Evolutionary conservation across 2,329 filamentous ascomycete genomes (phyloP), one percentile per base, ranked within the genome.

Genomic region (Penicillium sp.): DNA sequence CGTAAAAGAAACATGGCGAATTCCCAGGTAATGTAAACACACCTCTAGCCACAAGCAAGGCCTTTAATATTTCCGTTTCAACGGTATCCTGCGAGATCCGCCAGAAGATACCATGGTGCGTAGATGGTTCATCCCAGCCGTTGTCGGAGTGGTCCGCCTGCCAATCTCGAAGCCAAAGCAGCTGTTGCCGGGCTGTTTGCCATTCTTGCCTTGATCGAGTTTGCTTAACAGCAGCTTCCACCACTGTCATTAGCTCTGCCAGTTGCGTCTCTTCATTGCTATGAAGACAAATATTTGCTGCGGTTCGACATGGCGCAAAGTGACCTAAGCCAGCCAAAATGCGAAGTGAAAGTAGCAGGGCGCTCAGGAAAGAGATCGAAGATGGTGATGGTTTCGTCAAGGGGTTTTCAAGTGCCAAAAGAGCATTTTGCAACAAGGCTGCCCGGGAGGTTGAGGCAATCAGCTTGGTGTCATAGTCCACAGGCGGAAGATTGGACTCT

Each of bases 111-210:
- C 68, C 68, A 43, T 61, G 60, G 17, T 68, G 70, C 22, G 57
- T 51, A 14, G 59, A 48, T 23, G 53, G 58, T 31, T 56, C 42
- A 14, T 55, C 43, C 32, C 46, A 42, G 12, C 34, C 56, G 10
- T 47, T 35, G 4, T 47, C 36, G 12, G 42, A 39, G 11, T 37
- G 30, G 14, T 51, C 45, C 30, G 64, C 62, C 15, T 70, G 72
- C 79, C 79, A 82, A 46, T 72, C 69, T 62, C 73, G 76, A 5
- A 82, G 66, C 78, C 78, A 82, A 6, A 79, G 60, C 9, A 82
- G 48, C 45, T 72, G 71, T 6, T 64, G 56, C 33, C 77, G 67
- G 13, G 71, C 66, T 6, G 54, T 55, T 23, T 48, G 54, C 76
- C 75, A 79, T 37, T 70, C 61, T 18, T 69, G 61, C 9, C 67